Percentiles rank a stretch among this genome's conserved stretches.
Conservation (phyloP, 805 yeast species). For the Candida khao-thaluensis region DNA sequence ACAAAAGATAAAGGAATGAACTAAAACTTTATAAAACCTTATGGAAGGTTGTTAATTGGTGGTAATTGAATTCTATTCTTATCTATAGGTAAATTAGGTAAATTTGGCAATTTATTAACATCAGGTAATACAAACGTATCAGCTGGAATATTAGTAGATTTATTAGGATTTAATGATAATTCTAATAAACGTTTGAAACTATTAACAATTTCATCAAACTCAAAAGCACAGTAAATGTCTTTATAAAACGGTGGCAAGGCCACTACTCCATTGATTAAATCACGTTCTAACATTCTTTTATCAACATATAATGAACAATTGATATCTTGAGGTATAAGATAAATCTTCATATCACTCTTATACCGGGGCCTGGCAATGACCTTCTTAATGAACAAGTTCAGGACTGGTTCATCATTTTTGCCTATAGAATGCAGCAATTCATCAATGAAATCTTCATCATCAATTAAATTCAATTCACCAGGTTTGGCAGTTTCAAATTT, state of each 20-base stretch:
- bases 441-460: constrained; percentile 44
- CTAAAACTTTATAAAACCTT: no score
- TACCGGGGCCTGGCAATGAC: constrained; percentile 61
- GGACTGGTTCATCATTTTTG: constrained; percentile 41
- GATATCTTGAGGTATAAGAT: constrained; percentile 44
- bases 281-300: constrained; percentile 50
- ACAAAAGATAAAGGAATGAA: no score
- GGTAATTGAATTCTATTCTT: not conserved
- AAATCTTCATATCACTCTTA: constrained; percentile 63
- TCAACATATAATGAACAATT: constrained; percentile 46
- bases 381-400: constrained; percentile 53
- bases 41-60: not conserved
- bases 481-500: constrained; percentile 57
- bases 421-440: constrained; percentile 43
- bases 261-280: constrained; percentile 49
- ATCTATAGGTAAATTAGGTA: not conserved
- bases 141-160: no score
- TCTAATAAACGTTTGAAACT: not conserved
- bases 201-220: constrained; percentile 12
- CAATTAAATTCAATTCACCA: constrained; percentile 49
- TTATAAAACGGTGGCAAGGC: constrained; percentile 28
- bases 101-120: no score
- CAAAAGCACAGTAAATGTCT: constrained; percentile 21
- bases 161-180: not conserved
- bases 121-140: no score